These are phyloP conservation scores for Pseudogymnoascus sp. DNA, from an alignment of 2,329 filamentous ascomycete genomes.

Conservation along the genomic window DNA sequence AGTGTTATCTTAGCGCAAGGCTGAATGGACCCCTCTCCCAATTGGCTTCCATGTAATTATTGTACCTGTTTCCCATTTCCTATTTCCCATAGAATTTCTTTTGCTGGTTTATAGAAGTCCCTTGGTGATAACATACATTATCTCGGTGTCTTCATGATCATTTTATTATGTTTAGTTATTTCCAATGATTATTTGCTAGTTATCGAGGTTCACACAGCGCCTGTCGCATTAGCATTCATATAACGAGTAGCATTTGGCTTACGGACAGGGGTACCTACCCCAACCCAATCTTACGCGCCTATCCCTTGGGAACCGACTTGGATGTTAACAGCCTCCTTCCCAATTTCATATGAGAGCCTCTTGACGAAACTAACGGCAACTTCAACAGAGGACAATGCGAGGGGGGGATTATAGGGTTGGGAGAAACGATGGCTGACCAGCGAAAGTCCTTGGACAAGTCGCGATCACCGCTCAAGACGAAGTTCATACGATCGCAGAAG, in stretches of 20 bases:
- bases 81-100: neutral
- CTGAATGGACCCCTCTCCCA: constrained; percentile 1
- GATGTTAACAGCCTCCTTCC: constrained; percentile 1
- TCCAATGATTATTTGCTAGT: neutral
- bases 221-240: constrained; percentile 22
- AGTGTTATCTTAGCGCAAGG: constrained; percentile 7
- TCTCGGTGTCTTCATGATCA: neutral
- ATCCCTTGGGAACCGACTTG: constrained; percentile 3
- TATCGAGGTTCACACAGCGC: constrained; percentile 18
- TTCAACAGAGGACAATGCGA: constrained; percentile 17
- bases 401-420: neutral
- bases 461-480: constrained; percentile 32
- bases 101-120: neutral
- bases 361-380: neutral
- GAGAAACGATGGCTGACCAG: constrained; percentile 27
- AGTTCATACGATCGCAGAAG: constrained; percentile 46
- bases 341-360: constrained; percentile 1
- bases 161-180: neutral
- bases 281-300: constrained; percentile 5
- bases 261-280: constrained; percentile 6
- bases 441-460: constrained; percentile 26
- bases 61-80: neutral
- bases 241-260: neutral
- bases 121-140: neutral
- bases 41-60: neutral